These are phyloP conservation scores for Eragrostis curvula DNA, from an alignment of 176 grass and related monocot species.

Conservation along the genomic window DNA sequence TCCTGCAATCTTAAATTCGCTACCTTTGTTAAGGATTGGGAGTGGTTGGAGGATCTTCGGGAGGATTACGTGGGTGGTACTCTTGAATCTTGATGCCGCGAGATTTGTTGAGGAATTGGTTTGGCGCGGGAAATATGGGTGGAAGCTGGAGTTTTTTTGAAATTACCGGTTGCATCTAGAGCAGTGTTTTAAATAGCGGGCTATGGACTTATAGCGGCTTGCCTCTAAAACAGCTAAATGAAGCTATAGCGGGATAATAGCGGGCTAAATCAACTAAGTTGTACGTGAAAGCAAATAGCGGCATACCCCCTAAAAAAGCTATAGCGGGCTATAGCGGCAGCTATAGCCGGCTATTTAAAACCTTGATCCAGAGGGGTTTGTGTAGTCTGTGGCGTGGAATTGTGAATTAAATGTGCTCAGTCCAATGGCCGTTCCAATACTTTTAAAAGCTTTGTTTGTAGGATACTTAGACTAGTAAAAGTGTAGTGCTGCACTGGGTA, in stretches of 20 bases:
- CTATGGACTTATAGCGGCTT: too few relatives aligned
- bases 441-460: background rate
- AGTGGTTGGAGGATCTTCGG: slow-evolving; percentile 24
- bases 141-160: background rate
- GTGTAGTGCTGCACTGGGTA: background rate
- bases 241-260: too few relatives aligned
- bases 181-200: too few relatives aligned
- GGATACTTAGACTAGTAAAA: background rate
- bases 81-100: background rate
- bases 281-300: too few relatives aligned
- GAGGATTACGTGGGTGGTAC: background rate
- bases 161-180: background rate
- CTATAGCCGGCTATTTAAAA: too few relatives aligned
- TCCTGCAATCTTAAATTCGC: background rate
- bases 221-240: too few relatives aligned
- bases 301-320: too few relatives aligned
- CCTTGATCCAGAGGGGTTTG: background rate
- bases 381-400: background rate
- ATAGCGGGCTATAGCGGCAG: too few relatives aligned
- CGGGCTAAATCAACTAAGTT: too few relatives aligned
- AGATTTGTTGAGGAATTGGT: slow-evolving; percentile 6
- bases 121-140: background rate
- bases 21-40: background rate
- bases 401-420: background rate
- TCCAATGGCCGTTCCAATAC: background rate